Percentiles rank a stretch among this genome's conserved stretches.
phyloP scores from a whole-genome alignment of 2,329 filamentous ascomycete genomes.

The Chrysosporium keratinophilum region DNA sequence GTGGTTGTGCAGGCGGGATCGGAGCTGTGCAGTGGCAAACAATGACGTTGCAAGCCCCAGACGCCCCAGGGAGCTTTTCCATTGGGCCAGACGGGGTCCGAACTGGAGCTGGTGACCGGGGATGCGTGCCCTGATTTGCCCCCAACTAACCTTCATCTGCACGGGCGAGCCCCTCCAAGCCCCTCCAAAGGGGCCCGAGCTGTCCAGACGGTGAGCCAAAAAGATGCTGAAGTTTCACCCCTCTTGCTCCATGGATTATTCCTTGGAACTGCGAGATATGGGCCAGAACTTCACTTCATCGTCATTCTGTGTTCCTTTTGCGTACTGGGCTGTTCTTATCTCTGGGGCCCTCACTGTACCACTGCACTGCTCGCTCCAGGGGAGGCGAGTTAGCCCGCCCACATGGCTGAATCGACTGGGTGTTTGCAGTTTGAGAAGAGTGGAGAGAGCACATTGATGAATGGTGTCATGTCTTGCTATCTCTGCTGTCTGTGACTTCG shows the following conservation, averaged over 20 bases:
- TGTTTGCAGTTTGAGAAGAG: neutral
- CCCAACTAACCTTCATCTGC: neutral
- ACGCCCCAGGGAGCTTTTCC: neutral
- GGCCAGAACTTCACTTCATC: neutral
- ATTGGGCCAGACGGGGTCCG: neutral
- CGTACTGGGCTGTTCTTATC: neutral
- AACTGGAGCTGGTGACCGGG: neutral
- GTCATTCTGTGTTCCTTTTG: neutral
- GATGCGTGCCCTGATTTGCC: neutral
- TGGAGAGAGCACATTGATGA: neutral
- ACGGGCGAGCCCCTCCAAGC: neutral
- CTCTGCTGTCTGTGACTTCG: neutral
- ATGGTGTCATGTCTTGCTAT: neutral
- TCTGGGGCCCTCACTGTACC: neutral
- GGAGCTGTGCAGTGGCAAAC: neutral
- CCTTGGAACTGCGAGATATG: neutral
- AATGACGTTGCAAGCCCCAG: neutral
- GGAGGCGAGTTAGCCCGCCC: neutral
- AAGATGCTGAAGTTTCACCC: neutral
- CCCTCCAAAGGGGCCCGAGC: neutral
- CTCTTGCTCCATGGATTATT: constrained; percentile 4
- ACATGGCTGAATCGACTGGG: neutral
- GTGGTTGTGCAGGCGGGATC: neutral
- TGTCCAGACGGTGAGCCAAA: neutral
- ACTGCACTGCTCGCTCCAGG: neutral